Evolutionary conservation across 495 filamentous ascomycete species (phyloP).

Genomic region (Parathielavia hyrcaniae): DNA sequence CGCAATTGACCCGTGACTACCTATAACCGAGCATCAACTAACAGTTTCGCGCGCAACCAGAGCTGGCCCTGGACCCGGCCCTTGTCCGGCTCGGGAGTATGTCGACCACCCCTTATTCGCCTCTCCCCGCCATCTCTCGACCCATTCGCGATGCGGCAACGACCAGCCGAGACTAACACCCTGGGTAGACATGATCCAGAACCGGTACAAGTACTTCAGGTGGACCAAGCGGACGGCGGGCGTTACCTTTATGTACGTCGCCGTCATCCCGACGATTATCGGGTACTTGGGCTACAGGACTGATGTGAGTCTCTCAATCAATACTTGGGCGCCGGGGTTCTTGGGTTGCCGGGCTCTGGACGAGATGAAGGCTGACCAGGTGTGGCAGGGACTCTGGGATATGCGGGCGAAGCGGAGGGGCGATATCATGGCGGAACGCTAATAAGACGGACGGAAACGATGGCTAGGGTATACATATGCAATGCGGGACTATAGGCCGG

Average conservation of each 20-base stretch:
- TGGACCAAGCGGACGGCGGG: conserved; percentile 79
- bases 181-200: conserved; percentile 65
- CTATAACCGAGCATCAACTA: background rate
- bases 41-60: conserved; percentile 27
- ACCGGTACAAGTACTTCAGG: conserved; percentile 92
- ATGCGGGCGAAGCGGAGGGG: conserved; percentile 81
- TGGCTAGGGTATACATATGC: conserved; percentile 31
- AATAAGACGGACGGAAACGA: conserved; percentile 20
- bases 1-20: background rate
- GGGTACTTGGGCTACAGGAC: conserved; percentile 65
- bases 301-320: conserved; percentile 60
- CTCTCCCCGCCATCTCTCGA: background rate
- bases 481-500: background rate
- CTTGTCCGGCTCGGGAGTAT: conserved; percentile 69
- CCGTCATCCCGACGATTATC: conserved; percentile 60
- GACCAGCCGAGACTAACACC: background rate
- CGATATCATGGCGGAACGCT: conserved; percentile 73
- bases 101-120: conserved; percentile 28
- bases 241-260: conserved; percentile 67
- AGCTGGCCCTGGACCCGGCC: conserved; percentile 67
- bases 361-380: background rate
- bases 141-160: background rate
- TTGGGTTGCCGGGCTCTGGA: background rate
- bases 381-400: conserved; percentile 70
- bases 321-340: background rate